phyloP scores from a whole-genome alignment of 83 land plant genomes.

The Larix sibirica region DNA sequence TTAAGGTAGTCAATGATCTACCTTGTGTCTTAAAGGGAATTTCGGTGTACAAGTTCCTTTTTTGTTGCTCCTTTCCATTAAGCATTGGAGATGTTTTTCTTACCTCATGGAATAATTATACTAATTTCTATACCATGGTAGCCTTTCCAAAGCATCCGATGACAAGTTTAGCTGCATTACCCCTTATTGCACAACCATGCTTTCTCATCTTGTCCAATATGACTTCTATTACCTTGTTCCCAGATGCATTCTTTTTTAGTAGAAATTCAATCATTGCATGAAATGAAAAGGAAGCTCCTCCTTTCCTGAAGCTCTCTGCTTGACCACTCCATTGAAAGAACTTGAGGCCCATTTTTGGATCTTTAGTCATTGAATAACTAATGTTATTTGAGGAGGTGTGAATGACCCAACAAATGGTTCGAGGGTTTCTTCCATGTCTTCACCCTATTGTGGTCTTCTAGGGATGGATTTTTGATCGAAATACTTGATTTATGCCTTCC shows the following conservation, averaged over 20 bases:
- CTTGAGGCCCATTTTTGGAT: background rate
- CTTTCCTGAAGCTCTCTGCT: background rate
- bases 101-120: conserved; percentile 12
- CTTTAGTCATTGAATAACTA: no score
- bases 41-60: no score
- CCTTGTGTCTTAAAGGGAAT: no score
- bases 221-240: background rate
- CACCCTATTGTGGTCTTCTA: no score
- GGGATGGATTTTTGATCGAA: no score
- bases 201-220: conserved; percentile 1
- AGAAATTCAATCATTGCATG: background rate
- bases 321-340: background rate
- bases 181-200: background rate
- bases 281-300: background rate
- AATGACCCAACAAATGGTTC: no score
- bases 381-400: no score
- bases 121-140: background rate
- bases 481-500: no score
- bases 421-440: no score
- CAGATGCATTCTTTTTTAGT: background rate
- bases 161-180: background rate
- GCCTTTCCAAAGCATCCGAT: conserved; percentile 4
- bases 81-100: background rate
- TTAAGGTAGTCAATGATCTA: no score
- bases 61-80: background rate